Evolutionary conservation across 2,329 filamentous ascomycete genomes (phyloP), one percentile per base, ranked within the genome.

Genomic region (Colletotrichum liriopes): DNA sequence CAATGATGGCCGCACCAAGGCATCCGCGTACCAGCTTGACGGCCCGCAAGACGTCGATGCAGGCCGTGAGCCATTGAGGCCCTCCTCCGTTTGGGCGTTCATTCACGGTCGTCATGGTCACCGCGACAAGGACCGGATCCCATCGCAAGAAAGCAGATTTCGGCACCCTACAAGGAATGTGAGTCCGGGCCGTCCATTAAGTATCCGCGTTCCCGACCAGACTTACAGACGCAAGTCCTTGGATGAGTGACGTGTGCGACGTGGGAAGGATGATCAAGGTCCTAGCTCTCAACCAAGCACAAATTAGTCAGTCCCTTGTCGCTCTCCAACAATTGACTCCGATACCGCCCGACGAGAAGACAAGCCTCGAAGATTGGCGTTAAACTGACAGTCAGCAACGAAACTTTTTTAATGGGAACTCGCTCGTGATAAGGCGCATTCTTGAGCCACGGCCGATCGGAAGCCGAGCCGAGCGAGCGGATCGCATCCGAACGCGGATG

Each of bases 11-110:
- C 0, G 26, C 7, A 9, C 12, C 5, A 6, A 14, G 11, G 29
- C 5, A 18, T 12, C 20, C 18, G 56, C 73, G 7, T 35, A 75
- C 73, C 41, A 75, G 37, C 29, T 59, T 68, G 2, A 74, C 45
- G 8, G 73, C 72, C 2, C 58, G 43, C 5, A 65, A 32, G 49
- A 56, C 51, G 18, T 69, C 72, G 49, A 45, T 18, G 23, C 2
- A 41, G 16, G 41, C 37, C 0, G 45, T 23, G 61, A 71, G 61
- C 67, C 62, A 62, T 37, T n/a, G 51, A 18, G 71, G 62, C 62
- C 26, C 45, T 26, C 35, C 39, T 26, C 35, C 39, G 9, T 23
- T 26, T 9, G 60, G 41, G 60, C 20, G 39, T 49, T 64, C 59
- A 20, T 16, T 51, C 26, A 41, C 18, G 12, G 65, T 72, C 1